Base-by-base conservation (phyloP, 768 basidiomycete genomes). In the Cystobasidium tubakii region DNA sequence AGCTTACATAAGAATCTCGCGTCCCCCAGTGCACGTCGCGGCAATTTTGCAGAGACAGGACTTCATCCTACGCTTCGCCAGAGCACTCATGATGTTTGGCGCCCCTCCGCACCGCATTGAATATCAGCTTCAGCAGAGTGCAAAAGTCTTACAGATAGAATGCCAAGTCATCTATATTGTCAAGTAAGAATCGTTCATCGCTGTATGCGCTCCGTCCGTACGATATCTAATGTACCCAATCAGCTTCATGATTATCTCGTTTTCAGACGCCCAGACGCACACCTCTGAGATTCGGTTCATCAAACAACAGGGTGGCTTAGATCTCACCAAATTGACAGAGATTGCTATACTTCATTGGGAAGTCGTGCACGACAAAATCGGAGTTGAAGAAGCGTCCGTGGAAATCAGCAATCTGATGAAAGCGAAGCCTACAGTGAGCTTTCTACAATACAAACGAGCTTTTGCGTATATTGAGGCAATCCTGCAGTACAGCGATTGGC, bases 341-440 rank as follows among this genome's bases (percentile, higher is more conserved):
- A 87, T 87, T 25, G 87, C 90, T 79, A 79, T 83, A 72, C 79
- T 92, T 12, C 91, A 92, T 79, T 90, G 29, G 21, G 75, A 88
- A 86, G 90, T 92, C 76, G 90, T 91, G n/a, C 89, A 91, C 77
- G 91, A 93, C 78, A 84, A 87, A 50, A 83, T 89, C 62, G 88
- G 87, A 0, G 90, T 90, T 17, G 86, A 88, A 4, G 87, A 88
- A 34, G 91, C 90, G 0, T 87, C 87, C 1, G 82, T 83, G 21
- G 84, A 86, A 65, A 84, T 93, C n/a, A 89, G 91, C 78, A 79
- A 81, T 36, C 82, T 92, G 66, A 92, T 92, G 90, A 84, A 84
- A 67, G 78, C 81, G 83, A 86, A 84, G 62, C 87, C 87, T 90
- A 91, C 75, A 83, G 81, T 64, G 83, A 25, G 53, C 43, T n/a